Evolutionary conservation across 1,284 basidiomycete species (phyloP).

Genomic region (Meira miltonrushii): DNA sequence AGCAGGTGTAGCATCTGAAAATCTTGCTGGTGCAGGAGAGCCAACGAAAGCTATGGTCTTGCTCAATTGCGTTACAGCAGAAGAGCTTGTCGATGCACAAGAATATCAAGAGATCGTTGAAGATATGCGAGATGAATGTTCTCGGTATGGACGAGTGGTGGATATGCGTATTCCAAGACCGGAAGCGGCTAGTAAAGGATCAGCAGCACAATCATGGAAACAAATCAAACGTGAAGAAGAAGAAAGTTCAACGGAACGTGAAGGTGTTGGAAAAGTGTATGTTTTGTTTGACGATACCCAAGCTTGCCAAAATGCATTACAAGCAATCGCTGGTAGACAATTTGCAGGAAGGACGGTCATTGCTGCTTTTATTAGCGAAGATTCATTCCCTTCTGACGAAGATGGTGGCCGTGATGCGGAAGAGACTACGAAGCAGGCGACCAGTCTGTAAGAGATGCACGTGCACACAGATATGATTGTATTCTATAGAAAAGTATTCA

Average conservation of each 20-base stretch:
- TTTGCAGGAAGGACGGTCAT: constrained; percentile 83
- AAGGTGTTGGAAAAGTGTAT: constrained; percentile 88
- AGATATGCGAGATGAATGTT: constrained; percentile 80
- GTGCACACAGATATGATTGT: no score
- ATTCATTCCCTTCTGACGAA: constrained; percentile 39
- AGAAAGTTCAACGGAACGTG: constrained; percentile 68
- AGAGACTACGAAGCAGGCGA: constrained; percentile 33
- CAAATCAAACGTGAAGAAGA: constrained; percentile 57
- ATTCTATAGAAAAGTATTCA: no score
- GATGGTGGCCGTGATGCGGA: constrained; percentile 39
- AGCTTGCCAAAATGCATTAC: constrained; percentile 67
- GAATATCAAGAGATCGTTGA: constrained; percentile 92
- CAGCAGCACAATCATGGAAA: constrained; percentile 42
- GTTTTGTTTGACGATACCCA: constrained; percentile 69
- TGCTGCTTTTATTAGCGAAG: constrained; percentile 53
- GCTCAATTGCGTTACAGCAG: constrained; percentile 96
- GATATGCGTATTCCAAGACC: constrained; percentile 50
- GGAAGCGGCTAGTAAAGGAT: constrained; percentile 33
- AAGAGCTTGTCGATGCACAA: constrained; percentile 82
- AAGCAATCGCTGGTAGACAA: constrained; percentile 78
- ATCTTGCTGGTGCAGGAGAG: constrained; percentile 57
- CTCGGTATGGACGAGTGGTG: constrained; percentile 40
- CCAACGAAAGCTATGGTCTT: constrained; percentile 78
- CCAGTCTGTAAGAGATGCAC: constrained; percentile 10
- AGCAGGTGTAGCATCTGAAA: constrained; percentile 60